Evolutionary conservation across 2,329 filamentous ascomycete species (phyloP).

Genomic region (Cercospora sojina): DNA sequence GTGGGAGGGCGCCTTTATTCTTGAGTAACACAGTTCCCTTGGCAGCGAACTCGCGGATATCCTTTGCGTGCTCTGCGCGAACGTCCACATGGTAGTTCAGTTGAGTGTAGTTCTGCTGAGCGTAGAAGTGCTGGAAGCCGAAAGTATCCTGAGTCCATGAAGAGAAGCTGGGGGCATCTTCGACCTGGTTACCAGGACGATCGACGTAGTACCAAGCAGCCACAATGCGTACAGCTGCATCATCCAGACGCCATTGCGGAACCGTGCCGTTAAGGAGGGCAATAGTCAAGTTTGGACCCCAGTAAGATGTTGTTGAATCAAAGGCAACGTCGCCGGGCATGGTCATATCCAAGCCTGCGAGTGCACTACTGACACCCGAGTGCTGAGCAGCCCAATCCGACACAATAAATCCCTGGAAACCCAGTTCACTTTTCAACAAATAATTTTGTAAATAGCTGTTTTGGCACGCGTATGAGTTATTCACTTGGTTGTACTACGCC

Average conservation of each 20-base stretch:
- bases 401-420: slow-evolving; percentile 78
- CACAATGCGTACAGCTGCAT: slow-evolving; percentile 84
- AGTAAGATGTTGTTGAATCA: slow-evolving; percentile 53
- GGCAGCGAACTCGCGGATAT: slow-evolving; percentile 75
- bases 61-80: slow-evolving; percentile 66
- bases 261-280: slow-evolving; percentile 87
- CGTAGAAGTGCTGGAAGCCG: slow-evolving; percentile 65
- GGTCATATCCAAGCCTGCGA: slow-evolving; percentile 68
- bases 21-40: slow-evolving; percentile 87
- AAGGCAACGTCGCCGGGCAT: slow-evolving; percentile 85
- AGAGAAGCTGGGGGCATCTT: slow-evolving; percentile 70
- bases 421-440: slow-evolving; percentile 74
- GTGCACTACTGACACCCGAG: slow-evolving; percentile 62
- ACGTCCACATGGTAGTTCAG: slow-evolving; percentile 82
- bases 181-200: slow-evolving; percentile 51
- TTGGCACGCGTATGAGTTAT: slow-evolving; percentile 77
- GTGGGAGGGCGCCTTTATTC: slow-evolving; percentile 72
- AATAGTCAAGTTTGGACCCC: slow-evolving; percentile 78
- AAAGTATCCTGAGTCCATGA: slow-evolving; percentile 81
- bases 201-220: slow-evolving; percentile 65
- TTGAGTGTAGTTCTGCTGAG: slow-evolving; percentile 60
- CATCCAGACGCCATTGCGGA: slow-evolving; percentile 80
- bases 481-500: slow-evolving; percentile 65
- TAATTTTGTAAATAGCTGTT: slow-evolving; percentile 75
- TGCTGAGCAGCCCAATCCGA: slow-evolving; percentile 70